A percentile compares a stretch with the other conserved stretches of the same genome.
Evolutionary conservation across 148 eudicot genomes (phyloP).

Genomic region (Silene conica): DNA sequence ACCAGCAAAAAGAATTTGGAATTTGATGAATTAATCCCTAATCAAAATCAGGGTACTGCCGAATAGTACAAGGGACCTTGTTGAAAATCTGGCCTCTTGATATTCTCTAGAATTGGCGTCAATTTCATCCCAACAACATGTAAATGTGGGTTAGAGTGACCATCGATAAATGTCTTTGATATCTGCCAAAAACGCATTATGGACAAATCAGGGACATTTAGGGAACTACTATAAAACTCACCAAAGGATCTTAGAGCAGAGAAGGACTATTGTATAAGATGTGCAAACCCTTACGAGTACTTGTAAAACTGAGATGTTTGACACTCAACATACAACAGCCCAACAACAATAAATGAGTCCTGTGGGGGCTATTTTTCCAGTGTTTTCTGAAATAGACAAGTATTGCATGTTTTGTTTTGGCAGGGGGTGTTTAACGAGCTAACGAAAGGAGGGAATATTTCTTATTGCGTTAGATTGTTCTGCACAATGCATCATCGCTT

Average conservation of each 20-base stretch:
- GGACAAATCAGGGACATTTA: constrained; percentile 4
- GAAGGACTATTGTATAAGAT: background rate
- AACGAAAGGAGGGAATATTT: no score
- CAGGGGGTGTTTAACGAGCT: no score
- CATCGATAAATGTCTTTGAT: constrained; percentile 46
- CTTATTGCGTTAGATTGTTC: no score
- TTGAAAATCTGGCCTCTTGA: constrained; percentile 48
- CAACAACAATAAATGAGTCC: no score
- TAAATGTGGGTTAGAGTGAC: constrained; percentile 67
- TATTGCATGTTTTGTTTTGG: no score
- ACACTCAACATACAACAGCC: no score
- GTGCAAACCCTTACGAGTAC: background rate
- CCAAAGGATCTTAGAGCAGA: background rate
- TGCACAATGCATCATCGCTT: background rate
- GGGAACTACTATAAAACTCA: background rate
- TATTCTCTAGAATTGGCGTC: constrained; percentile 57
- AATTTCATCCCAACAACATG: constrained; percentile 61
- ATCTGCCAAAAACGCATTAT: constrained; percentile 44
- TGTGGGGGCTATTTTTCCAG: no score
- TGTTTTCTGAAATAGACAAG: no score
- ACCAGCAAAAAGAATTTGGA: constrained; percentile 1
- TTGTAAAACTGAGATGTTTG: background rate
- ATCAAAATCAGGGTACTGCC: constrained; percentile 26
- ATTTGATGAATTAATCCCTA: background rate
- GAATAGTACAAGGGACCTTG: constrained; percentile 58